Evolutionary conservation across 768 basidiomycete genomes (phyloP), one percentile per base, ranked within the genome.

Genomic region (Sporobolomyces roseus): DNA sequence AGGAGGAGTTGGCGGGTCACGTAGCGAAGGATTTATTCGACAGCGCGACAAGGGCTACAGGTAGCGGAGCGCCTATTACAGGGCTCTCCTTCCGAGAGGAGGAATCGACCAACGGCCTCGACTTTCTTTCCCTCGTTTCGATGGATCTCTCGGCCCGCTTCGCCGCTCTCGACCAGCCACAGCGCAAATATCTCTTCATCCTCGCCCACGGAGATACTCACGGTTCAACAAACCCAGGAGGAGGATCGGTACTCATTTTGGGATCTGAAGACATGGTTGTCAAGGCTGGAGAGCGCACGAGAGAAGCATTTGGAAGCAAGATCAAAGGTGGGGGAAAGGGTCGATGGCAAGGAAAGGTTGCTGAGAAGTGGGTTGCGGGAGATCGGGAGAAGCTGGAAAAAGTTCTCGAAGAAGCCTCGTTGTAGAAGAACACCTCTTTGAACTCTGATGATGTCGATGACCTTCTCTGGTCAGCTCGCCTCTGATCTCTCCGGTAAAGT

Each of bases 281-380:
- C 49, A 88, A 85, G 77, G 70, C 74, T 33, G 74, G 72, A 13
- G 67, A 71, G 51, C 23, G 14, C 4, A 46, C 62, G 6, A 58
- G 63, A 4, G 65, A 48, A 10, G n/a, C 30, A 35, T 51, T 70
- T 3, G 59, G 27, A 7, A 75, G 78, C 7, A 85, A 82, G 70
- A 81, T 88, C 53, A 91, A 87, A 79, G 90, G 90, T 10, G 90
- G 90, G 16, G 88, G 89, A 6, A 89, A 87, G 75, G 89, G 88
- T 2, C 72, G 80, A 23, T 84, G 83, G 73, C 90, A 89, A 87
- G 89, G 88, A 68, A 89, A 89, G 14, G 87, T 90, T 77, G 83
- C 82, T 10, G 88, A 88, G 0, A 82, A 85, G 19, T 88, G 87
- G 87, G 83, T 82, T 73, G 81, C 80, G 23, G 78, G 69, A 4